Conservation (phyloP, 371 early-diverging fungal species). For the Mortierella polycephala region DNA sequence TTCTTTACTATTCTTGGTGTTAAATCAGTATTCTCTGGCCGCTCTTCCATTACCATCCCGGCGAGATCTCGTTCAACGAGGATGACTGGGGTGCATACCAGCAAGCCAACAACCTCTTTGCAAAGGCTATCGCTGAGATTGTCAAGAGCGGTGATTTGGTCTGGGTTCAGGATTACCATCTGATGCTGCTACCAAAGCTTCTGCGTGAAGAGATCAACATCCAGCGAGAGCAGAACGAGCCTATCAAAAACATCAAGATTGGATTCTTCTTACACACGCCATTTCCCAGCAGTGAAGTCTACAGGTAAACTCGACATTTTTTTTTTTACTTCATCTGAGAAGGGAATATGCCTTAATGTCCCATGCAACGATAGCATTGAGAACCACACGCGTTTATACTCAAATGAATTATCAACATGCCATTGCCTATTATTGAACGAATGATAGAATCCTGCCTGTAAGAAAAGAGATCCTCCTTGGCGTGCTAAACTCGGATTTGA, state of each 20-base stretch:
- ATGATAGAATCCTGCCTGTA: conserved; percentile 92
- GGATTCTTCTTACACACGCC: conserved; percentile 99
- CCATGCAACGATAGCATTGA: no score
- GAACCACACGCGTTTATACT: no score
- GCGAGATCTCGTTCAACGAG: conserved; percentile 94
- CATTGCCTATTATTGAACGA: no score
- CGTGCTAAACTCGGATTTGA: conserved; percentile 89
- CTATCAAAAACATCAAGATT: conserved; percentile 83
- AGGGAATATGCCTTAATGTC: no score
- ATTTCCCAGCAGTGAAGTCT: conserved; percentile 96
- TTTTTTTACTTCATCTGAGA: no score
- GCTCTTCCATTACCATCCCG: conserved; percentile 98
- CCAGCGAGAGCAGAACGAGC: conserved; percentile 43
- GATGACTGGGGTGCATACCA: conserved; percentile 97
- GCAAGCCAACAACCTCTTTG: conserved; percentile 91
- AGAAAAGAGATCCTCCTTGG: conserved; percentile 91
- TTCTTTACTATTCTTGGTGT: no score
- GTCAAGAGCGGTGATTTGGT: conserved; percentile 95
- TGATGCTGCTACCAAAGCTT: conserved; percentile 97
- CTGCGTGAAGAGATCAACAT: conserved; percentile 70
- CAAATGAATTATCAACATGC: no score
- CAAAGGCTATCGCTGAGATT: conserved; percentile 83
- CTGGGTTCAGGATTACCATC: conserved; percentile 99
- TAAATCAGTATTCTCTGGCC: conserved; percentile 95
- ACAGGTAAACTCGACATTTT: conserved; percentile 78